Percentiles rank a stretch among this genome's conserved stretches.
These are phyloP conservation scores for Cryphonectria naterciae DNA, from an alignment of 2,329 filamentous ascomycete genomes.

Conservation along the genomic window DNA sequence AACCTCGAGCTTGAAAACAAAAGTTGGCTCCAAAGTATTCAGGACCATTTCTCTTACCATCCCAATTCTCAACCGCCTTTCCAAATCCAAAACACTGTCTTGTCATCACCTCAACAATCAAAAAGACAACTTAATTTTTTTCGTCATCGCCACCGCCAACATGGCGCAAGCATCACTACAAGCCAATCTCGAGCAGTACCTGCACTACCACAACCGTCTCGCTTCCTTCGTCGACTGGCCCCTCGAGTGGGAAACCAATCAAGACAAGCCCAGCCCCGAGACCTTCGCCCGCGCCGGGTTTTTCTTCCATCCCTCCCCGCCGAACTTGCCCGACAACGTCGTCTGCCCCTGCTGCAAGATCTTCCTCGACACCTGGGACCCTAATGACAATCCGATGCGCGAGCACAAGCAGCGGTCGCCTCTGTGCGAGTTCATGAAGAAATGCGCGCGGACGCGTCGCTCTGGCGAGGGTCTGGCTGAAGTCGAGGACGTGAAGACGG, in stretches of 20 bases:
- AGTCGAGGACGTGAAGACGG: not conserved
- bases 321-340: slow-evolving; percentile 3
- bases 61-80: not conserved
- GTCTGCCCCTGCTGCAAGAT: slow-evolving; percentile 16
- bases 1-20: not conserved
- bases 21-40: not conserved
- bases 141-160: not conserved
- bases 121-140: not conserved
- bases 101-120: not conserved
- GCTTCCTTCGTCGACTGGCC: slow-evolving; percentile 23
- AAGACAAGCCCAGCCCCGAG: slow-evolving; percentile 17
- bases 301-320: not conserved
- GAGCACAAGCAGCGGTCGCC: slow-evolving; percentile 2
- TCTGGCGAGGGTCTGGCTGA: not conserved
- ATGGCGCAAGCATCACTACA: not conserved
- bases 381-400: slow-evolving; percentile 1
- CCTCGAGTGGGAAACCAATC: slow-evolving; percentile 6
- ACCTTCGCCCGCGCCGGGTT: slow-evolving; percentile 19
- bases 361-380: slow-evolving; percentile 1
- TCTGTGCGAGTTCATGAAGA: slow-evolving; percentile 1
- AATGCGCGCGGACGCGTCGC: not conserved
- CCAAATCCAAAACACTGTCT: not conserved
- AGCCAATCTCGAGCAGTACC: slow-evolving; percentile 3
- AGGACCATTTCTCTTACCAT: not conserved
- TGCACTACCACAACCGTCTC: slow-evolving; percentile 26